Evolutionary conservation across 257 asterid species (phyloP).

Genomic region (Nyctanthes arbortristis): DNA sequence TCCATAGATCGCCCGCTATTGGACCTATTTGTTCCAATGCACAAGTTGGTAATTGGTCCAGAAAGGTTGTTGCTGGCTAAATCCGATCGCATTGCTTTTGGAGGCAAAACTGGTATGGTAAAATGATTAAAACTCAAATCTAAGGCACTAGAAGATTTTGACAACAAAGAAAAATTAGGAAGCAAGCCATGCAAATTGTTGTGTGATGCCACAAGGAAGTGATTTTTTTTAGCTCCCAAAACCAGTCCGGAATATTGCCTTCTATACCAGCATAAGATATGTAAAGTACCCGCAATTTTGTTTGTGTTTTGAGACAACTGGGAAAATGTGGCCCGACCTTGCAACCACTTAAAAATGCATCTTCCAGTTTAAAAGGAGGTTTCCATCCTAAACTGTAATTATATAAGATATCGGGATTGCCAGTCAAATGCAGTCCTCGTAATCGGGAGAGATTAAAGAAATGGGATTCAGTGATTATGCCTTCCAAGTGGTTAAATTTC

Average conservation of each 20-base stretch:
- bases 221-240: slow-evolving; percentile 3
- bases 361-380: neutral
- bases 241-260: slow-evolving; percentile 22
- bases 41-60: too few relatives aligned
- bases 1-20: too few relatives aligned
- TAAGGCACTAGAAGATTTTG: neutral
- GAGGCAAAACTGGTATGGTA: slow-evolving; percentile 13
- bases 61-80: slow-evolving; percentile 27
- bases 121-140: slow-evolving; percentile 30
- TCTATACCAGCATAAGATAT: slow-evolving; percentile 23
- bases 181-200: slow-evolving; percentile 22
- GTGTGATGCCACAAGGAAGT: slow-evolving; percentile 21
- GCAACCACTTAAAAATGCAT: neutral
- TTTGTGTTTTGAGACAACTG: slow-evolving; percentile 24
- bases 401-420: neutral
- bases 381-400: neutral
- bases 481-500: too few relatives aligned
- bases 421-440: neutral
- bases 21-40: too few relatives aligned
- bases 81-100: neutral
- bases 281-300: neutral
- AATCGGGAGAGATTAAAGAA: too few relatives aligned
- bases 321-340: slow-evolving; percentile 16
- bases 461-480: too few relatives aligned
- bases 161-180: slow-evolving; percentile 20